Percentiles rank a stretch among this genome's conserved stretches.
Conservation (phyloP, 169 alveolate genomes). For the Cryptosporidium xiaoi region DNA sequence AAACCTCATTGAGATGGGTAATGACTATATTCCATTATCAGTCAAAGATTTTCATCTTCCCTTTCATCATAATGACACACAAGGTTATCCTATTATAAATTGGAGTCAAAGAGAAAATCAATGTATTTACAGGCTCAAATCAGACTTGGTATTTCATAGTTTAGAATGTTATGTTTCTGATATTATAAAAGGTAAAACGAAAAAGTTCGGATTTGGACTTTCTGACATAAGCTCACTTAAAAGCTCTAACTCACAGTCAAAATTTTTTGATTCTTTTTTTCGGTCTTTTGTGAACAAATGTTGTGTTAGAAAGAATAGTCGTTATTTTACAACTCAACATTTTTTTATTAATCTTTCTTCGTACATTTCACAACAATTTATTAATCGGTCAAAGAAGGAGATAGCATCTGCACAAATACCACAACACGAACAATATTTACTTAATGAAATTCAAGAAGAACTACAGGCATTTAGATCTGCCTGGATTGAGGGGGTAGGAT, state of each 20-base stretch:
- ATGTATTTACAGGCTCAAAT: slow-evolving; percentile 31
- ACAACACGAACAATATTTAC: slow-evolving; percentile 69
- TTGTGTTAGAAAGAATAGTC: slow-evolving; percentile 37
- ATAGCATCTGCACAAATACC: slow-evolving; percentile 60
- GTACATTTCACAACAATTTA: slow-evolving; percentile 58
- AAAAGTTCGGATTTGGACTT: slow-evolving; percentile 59
- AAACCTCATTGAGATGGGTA: slow-evolving; percentile 44
- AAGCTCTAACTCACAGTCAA: slow-evolving; percentile 13
- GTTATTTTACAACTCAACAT: slow-evolving; percentile 65
- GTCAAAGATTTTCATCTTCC: slow-evolving; percentile 38
- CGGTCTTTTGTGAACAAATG: slow-evolving; percentile 35
- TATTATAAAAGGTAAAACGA: slow-evolving; percentile 22
- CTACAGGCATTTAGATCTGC: slow-evolving; percentile 57
- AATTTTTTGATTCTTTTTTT: slow-evolving; percentile 26
- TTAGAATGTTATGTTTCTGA: slow-evolving; percentile 40
- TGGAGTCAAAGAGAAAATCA: slow-evolving; percentile 61
- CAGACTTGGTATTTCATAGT: slow-evolving; percentile 68
- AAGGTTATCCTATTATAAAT: slow-evolving; percentile 30
- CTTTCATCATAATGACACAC: slow-evolving; percentile 31
- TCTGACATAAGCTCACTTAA: slow-evolving; percentile 37
- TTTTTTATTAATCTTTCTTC: slow-evolving; percentile 60
- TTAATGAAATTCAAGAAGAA: slow-evolving; percentile 63
- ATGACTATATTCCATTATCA: slow-evolving; percentile 60
- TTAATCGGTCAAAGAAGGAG: slow-evolving; percentile 59
- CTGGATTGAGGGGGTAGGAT: slow-evolving; percentile 74